Conservation (phyloP, 495 filamentous ascomycete genomes). For the Penicillium verhagenii region DNA sequence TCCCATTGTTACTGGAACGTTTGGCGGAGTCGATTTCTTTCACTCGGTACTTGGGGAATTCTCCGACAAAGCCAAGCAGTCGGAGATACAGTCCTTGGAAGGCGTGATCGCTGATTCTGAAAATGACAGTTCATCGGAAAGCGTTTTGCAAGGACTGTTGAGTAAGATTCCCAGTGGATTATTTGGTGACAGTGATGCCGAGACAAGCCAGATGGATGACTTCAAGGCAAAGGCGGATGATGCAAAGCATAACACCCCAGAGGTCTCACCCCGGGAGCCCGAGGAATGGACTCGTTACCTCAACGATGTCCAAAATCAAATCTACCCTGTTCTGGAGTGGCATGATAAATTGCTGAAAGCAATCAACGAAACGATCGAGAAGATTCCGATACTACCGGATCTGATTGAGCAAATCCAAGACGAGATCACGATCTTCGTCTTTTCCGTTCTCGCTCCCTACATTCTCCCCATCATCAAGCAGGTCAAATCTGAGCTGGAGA, state of each 20-base stretch:
- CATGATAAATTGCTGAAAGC: conserved; percentile 81
- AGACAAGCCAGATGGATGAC: conserved; percentile 64
- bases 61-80: conserved; percentile 83
- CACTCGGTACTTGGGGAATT: conserved; percentile 89
- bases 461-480: conserved; percentile 82
- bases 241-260: conserved; percentile 44
- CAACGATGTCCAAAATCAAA: conserved; percentile 64
- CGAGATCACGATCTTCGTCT: conserved; percentile 80
- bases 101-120: conserved; percentile 63
- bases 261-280: conserved; percentile 69
- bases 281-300: conserved; percentile 72
- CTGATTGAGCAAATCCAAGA: conserved; percentile 78
- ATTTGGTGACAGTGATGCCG: conserved; percentile 61
- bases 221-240: conserved; percentile 65
- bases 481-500: conserved; percentile 78
- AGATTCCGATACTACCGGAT: conserved; percentile 75
- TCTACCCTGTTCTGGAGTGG: conserved; percentile 83
- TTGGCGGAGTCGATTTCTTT: conserved; percentile 83
- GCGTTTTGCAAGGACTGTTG: conserved; percentile 71
- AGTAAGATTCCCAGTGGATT: conserved; percentile 74
- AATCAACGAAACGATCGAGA: conserved; percentile 73
- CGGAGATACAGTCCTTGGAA: conserved; percentile 80
- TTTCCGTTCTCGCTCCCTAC: conserved; percentile 80
- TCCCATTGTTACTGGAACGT: conserved; percentile 84
- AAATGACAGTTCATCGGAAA: conserved; percentile 49